Base-by-base conservation (phyloP, 176 grass and related monocot genomes). In the Coix lacrymajobi region DNA sequence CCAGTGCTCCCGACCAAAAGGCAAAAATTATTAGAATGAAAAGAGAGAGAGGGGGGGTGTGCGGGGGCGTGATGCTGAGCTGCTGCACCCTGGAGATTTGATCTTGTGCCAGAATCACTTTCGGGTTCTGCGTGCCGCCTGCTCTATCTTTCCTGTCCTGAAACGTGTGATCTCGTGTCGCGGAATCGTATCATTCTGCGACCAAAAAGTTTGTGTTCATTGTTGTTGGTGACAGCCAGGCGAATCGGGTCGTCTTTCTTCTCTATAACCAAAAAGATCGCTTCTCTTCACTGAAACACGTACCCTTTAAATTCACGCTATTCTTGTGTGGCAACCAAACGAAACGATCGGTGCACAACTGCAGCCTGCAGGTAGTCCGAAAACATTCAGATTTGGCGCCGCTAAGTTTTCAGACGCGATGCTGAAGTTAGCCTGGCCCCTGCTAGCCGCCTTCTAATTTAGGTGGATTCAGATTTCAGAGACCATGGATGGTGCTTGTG, bases 161-260 rank as follows among this genome's bases (percentile, higher is more conserved):
- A 51, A 33, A 57, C 58, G 29, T 30, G 87, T 26, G 37, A 66
- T 88, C 58, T 38, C 73, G 16, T 79, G 46, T 28, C 69, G 69
- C 64, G 14, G 76, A 75, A 75, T 84, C 37, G 61, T 22, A 80
- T 80, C 48, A 1, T 67, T 49, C 37, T 9, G 16, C 11, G 31
- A 11, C 39, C 30, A 31, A 24, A 74, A 64, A 78, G 66, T 48
- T 46, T 16, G 22, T 14, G 39, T 62, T 62, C 48, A 69, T 72
- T 49, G 20, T 13, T 29, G 45, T 15, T 28, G 60, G 61, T 33
- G 45, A 44, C 41, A 82, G 29, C 17, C 54, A 68, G 3, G 43
- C 31, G 31, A 69, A 57, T 85, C 69, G 17, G 15, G 48, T 58
- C 61, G 20, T 43, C 13, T 30, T 34, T 29, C 61, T 26, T 43